A percentile compares a stretch with the other conserved stretches of the same genome.
phyloP scores from a whole-genome alignment of 768 basidiomycete species.

The Suillus subalutaceus region DNA sequence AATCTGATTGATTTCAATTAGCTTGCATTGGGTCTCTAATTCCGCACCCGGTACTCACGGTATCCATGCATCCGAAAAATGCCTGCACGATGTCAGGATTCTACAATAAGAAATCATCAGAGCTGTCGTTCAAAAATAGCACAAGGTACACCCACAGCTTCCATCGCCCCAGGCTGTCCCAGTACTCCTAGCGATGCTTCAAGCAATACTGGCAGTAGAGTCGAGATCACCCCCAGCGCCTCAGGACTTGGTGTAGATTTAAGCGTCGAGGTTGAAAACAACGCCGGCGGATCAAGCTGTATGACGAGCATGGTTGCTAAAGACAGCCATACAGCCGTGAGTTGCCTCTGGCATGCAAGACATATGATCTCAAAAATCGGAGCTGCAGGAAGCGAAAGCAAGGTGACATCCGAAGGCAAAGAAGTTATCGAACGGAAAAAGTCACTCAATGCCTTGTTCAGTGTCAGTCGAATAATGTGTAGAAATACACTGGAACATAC shows the following conservation, averaged over 20 bases:
- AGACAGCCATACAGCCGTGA: conserved; percentile 84
- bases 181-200: conserved; percentile 58
- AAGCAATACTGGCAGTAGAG: conserved; percentile 58
- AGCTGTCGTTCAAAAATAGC: neutral
- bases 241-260: conserved; percentile 57
- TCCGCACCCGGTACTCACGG: conserved; percentile 44
- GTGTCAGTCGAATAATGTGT: conserved; percentile 6
- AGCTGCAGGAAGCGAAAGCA: conserved; percentile 79
- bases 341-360: conserved; percentile 65
- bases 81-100: conserved; percentile 92
- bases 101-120: conserved; percentile 41
- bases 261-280: conserved; percentile 41
- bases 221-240: conserved; percentile 57
- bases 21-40: neutral
- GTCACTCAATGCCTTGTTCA: conserved; percentile 70
- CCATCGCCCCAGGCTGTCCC: conserved; percentile 65
- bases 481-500: conserved; percentile 49
- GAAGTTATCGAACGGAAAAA: conserved; percentile 86
- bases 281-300: conserved; percentile 76
- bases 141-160: conserved; percentile 51
- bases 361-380: conserved; percentile 84
- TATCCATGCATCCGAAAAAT: conserved; percentile 84
- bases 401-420: conserved; percentile 72
- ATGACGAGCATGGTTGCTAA: conserved; percentile 79
- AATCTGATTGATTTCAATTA: neutral